Percentiles rank a stretch among this genome's conserved stretches.
Evolutionary conservation across 345 rosid genomes (phyloP).

Genomic region (Moricandia moricandioides): DNA sequence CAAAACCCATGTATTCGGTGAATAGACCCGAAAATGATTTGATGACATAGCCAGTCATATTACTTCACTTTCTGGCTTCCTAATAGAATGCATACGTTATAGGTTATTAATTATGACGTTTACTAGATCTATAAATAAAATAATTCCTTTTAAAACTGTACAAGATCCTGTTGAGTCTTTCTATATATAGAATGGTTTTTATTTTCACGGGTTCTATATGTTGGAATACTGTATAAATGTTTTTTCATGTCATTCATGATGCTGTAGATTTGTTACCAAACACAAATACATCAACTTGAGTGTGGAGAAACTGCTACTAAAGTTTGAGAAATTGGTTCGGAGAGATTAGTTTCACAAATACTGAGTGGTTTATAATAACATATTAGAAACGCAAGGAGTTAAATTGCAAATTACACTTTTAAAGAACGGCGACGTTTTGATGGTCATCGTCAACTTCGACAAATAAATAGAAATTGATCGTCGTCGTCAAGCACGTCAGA

Average conservation of each 20-base stretch:
- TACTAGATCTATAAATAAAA: background rate
- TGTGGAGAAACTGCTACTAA: background rate
- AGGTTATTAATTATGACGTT: too few species aligned
- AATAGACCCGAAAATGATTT: background rate
- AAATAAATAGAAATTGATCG: constrained; percentile 21
- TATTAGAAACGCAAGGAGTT: background rate
- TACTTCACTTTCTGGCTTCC: background rate
- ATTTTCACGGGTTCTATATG: background rate
- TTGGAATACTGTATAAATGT: background rate
- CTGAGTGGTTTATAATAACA: background rate
- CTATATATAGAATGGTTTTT: background rate
- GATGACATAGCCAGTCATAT: background rate
- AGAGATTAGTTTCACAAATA: background rate
- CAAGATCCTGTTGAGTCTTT: background rate
- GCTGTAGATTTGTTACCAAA: background rate
- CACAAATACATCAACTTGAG: background rate
- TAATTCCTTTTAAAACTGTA: background rate
- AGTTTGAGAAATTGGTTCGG: background rate
- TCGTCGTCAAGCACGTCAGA: constrained; percentile 29
- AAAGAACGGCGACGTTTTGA: constrained; percentile 25
- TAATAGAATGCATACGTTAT: background rate
- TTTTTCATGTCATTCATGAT: background rate
- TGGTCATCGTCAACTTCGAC: constrained; percentile 29
- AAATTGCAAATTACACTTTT: background rate
- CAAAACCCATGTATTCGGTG: background rate